These are phyloP conservation scores for Dendrobium catenatum DNA, from an alignment of 106 monocot species.

Conservation along the genomic window DNA sequence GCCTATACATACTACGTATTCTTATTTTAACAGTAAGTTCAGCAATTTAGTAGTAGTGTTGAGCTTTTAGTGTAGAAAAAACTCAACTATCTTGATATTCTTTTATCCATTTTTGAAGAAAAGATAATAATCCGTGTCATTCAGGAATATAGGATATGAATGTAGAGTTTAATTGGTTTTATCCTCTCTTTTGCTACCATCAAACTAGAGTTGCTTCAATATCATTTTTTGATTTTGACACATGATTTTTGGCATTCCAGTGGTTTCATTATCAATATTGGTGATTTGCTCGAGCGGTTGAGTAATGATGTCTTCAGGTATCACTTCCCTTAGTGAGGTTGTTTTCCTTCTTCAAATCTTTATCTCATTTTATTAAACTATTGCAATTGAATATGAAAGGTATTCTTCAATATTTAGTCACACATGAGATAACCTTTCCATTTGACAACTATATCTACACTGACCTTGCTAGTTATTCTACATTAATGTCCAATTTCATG, in stretches of 20 bases:
- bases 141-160: background rate
- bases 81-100: too few relatives aligned
- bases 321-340: background rate
- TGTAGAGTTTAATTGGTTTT: background rate
- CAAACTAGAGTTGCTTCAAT: too few relatives aligned
- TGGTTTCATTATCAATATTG: conserved; percentile 85
- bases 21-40: background rate
- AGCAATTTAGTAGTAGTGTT: background rate
- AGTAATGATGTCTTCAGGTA: conserved; percentile 88
- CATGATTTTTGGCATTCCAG: conserved; percentile 26
- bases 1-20: background rate
- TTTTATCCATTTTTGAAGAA: background rate
- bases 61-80: background rate
- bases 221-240: background rate
- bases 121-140: background rate
- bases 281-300: conserved; percentile 96
- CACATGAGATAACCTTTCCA: background rate
- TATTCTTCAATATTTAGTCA: background rate
- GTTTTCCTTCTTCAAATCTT: background rate
- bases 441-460: background rate
- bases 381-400: background rate
- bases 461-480: background rate
- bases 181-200: background rate
- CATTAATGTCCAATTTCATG: background rate
- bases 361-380: background rate